Evolutionary conservation across 306 rosid genomes (phyloP).

Genomic region (Lotus japonicus): DNA sequence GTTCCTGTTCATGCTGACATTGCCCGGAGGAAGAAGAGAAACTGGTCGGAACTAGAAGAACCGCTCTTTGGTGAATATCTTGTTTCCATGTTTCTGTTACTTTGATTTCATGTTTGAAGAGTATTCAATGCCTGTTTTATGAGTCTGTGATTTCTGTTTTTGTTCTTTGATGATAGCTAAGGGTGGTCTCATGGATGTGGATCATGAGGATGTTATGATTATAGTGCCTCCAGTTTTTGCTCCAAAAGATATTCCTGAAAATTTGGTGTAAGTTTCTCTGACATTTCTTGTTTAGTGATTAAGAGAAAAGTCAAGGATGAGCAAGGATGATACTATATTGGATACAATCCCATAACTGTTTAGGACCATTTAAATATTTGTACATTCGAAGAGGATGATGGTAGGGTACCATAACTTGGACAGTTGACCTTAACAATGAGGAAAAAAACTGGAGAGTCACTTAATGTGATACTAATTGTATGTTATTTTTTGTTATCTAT

Average conservation of each 20-base stretch:
- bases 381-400: not conserved
- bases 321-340: not conserved
- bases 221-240: slow-evolving; percentile 70
- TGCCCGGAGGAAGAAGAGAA: slow-evolving; percentile 59
- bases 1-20: slow-evolving; percentile 73
- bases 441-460: not conserved
- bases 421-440: not conserved
- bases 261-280: slow-evolving; percentile 59
- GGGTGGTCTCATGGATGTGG: slow-evolving; percentile 51
- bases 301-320: not conserved
- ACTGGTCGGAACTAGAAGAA: slow-evolving; percentile 54
- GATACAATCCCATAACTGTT: not conserved
- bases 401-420: not conserved
- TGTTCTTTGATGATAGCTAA: slow-evolving; percentile 36
- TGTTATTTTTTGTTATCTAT: not conserved
- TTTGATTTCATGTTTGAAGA: not conserved
- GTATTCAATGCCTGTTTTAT: not conserved
- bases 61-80: slow-evolving; percentile 47
- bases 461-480: not conserved
- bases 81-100: slow-evolving; percentile 16
- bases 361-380: not conserved
- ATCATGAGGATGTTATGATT: slow-evolving; percentile 75
- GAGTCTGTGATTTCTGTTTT: not conserved
- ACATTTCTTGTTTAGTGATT: slow-evolving; percentile 13
- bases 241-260: slow-evolving; percentile 73